Conservation (phyloP, 2,329 filamentous ascomycete species). For the Biscogniauxia mediterranea region DNA sequence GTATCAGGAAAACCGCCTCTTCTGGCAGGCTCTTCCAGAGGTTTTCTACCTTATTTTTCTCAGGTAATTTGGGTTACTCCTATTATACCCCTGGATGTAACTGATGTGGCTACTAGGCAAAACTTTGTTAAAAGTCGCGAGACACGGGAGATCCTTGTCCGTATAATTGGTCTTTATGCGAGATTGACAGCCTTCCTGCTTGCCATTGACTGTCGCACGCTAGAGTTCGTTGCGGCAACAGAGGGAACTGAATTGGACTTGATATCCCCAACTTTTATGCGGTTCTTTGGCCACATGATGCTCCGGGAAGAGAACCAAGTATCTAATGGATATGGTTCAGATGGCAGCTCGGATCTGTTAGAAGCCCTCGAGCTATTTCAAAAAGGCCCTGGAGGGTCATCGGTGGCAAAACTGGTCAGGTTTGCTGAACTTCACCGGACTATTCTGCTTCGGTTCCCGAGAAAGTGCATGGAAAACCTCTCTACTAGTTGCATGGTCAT, state of each 20-base stretch:
- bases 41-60: slow-evolving; percentile 43
- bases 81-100: neutral
- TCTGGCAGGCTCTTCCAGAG: slow-evolving; percentile 55
- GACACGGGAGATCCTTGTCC: slow-evolving; percentile 30
- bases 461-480: slow-evolving; percentile 45
- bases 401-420: slow-evolving; percentile 39
- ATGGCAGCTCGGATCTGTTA: slow-evolving; percentile 32
- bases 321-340: slow-evolving; percentile 32
- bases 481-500: slow-evolving; percentile 32
- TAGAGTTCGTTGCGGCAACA: slow-evolving; percentile 26
- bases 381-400: slow-evolving; percentile 38
- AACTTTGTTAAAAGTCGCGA: slow-evolving; percentile 26
- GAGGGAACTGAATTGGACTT: slow-evolving; percentile 39
- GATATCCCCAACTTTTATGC: slow-evolving; percentile 45
- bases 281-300: slow-evolving; percentile 40
- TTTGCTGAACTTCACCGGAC: slow-evolving; percentile 42
- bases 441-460: slow-evolving; percentile 44
- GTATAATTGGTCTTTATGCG: slow-evolving; percentile 41
- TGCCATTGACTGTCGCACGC: slow-evolving; percentile 43
- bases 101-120: slow-evolving; percentile 23
- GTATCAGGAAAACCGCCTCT: slow-evolving; percentile 42
- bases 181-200: slow-evolving; percentile 52
- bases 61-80: slow-evolving; percentile 36
- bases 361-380: slow-evolving; percentile 47
- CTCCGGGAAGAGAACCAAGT: slow-evolving; percentile 33